Percentiles rank a stretch among this genome's conserved stretches.
These are phyloP conservation scores for Corchorus olitorius DNA, from an alignment of 345 rosid genomes.

Conservation along the genomic window DNA sequence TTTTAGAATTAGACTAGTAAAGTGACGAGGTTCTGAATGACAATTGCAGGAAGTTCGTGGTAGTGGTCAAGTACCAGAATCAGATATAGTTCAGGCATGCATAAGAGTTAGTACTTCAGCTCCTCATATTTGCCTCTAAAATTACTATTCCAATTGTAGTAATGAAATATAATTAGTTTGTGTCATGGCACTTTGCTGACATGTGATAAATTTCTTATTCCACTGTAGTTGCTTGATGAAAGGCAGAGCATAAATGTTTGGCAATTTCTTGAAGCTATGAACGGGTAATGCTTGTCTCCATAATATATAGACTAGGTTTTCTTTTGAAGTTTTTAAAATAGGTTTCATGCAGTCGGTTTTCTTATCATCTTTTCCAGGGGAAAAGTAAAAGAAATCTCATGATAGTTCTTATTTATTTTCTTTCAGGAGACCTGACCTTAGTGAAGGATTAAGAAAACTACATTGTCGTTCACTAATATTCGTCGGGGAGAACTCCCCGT, in stretches of 20 bases:
- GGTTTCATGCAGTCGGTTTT: not conserved
- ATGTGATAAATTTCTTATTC: conserved; percentile 17
- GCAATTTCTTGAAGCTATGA: conserved; percentile 88
- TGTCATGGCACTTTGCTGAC: conserved; percentile 18
- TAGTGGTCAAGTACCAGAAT: conserved; percentile 74
- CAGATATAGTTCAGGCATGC: conserved; percentile 79
- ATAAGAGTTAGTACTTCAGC: conserved; percentile 63
- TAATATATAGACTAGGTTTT: not conserved
- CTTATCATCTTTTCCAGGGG: not conserved
- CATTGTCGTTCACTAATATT: conserved; percentile 83
- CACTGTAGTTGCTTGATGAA: conserved; percentile 72
- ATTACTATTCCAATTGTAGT: not conserved
- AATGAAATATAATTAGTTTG: not conserved
- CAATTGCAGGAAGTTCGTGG: conserved; percentile 80
- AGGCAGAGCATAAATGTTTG: conserved; percentile 78
- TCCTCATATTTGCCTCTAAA: not conserved
- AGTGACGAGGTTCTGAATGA: conserved; percentile 31
- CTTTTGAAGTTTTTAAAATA: not conserved
- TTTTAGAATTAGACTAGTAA: conserved; percentile 18
- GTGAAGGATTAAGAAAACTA: conserved; percentile 70
- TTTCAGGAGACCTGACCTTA: conserved; percentile 84
- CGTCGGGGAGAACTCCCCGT: conserved; percentile 86
- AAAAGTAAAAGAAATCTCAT: not conserved
- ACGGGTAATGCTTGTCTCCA: conserved; percentile 48
- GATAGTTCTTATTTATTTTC: conserved; percentile 3